Evolutionary conservation across 2,329 filamentous ascomycete genomes (phyloP).

Genomic region (Aspergillus persii): DNA sequence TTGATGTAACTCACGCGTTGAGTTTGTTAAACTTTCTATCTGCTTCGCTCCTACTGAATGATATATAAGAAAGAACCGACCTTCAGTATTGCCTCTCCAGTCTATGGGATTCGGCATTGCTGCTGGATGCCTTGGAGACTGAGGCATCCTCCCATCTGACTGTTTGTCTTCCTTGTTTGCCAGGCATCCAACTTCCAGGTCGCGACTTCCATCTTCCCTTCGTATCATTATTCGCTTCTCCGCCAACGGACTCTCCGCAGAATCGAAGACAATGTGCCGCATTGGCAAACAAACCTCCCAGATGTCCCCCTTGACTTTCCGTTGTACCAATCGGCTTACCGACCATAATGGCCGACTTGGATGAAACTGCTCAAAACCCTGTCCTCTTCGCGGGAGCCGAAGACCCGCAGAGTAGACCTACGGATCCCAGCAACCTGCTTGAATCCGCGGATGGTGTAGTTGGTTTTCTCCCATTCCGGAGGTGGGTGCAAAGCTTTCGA

Average conservation of each 20-base stretch:
- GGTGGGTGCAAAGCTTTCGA: slow-evolving; percentile 41
- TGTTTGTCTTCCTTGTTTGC: neutral
- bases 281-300: neutral
- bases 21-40: too few species aligned
- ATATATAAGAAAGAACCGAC: too few species aligned
- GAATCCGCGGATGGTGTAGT: slow-evolving; percentile 9
- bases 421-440: neutral
- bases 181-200: neutral
- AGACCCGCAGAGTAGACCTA: neutral
- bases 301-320: neutral
- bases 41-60: too few species aligned
- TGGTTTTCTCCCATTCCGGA: slow-evolving; percentile 30
- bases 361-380: neutral
- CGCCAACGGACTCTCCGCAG: neutral
- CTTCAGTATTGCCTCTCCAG: too few species aligned
- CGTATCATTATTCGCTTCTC: neutral
- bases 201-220: slow-evolving; percentile 4
- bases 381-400: neutral
- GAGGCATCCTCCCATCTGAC: neutral
- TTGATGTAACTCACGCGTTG: too few species aligned
- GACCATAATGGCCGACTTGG: neutral
- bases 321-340: neutral
- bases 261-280: neutral
- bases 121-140: neutral
- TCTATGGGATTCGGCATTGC: too few species aligned